Base-by-base conservation (phyloP, 805 yeast species). In the Clavispora phyllophila region DNA sequence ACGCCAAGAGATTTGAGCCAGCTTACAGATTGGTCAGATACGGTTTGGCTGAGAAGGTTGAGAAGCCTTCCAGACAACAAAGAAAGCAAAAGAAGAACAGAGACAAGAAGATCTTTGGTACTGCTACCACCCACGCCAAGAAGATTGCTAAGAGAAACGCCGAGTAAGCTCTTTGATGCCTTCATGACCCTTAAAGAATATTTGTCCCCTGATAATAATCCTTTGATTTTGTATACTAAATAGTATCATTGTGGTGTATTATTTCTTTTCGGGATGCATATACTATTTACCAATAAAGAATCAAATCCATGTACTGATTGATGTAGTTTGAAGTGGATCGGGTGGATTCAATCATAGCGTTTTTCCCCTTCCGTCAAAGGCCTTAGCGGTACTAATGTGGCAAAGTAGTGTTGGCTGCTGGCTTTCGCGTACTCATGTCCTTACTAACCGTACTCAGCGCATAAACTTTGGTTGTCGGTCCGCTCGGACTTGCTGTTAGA, bases 11-110 rank as follows among this genome's bases (percentile, higher is more conserved):
- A 76, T 91, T 93, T 75, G 99, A 93, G 82, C 99, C 99, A 79
- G 70, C 88, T 61, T 93, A 93, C 95, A 90, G 99, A 80, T 87
- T 88, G 70, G 96, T 93, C 64, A 90, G 99, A 86, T 86, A 87
- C 82, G 98, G 98, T 68, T 82, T 90, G 71, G 97, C 96, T 70
- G 79, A 78, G 63, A 89, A 87, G 84, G 90, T 84, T 67, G 97
- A 91, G 77, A 89, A 88, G 82, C 80, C 96, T 65, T 88, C 97
- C 65, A 90, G 98, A 89, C 96, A 90, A 81, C 99, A 93, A 82
- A 88, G 99, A 84, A 93, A 93, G 79, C 98, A 91, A 82, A 88
- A 86, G 89, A 91, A 93, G 90, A 93, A 93, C 96, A 89, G 97
- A 82, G 96, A 86, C 70, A 84, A 85, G 89, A 93, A 93, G 87